These are phyloP conservation scores for Tardiomyces digboiensis DNA, from an alignment of 1,139 yeast genomes.

Conservation along the genomic window DNA sequence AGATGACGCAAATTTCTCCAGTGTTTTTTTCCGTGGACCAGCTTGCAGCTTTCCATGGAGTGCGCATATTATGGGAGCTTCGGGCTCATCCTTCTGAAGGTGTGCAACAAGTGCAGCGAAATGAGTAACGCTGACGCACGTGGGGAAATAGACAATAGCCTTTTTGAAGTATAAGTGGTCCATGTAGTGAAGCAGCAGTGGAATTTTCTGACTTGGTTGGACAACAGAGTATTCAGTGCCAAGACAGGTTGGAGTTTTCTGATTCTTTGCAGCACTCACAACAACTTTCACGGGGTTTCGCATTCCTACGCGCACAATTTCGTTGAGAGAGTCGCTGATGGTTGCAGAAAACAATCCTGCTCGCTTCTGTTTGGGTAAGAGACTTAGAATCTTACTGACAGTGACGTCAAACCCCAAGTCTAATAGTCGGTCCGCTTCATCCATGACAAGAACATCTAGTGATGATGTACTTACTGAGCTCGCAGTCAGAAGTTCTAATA, in stretches of 20 bases:
- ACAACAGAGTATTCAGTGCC: slow-evolving; percentile 55
- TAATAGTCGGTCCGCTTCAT: slow-evolving; percentile 86
- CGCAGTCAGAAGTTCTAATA: slow-evolving; percentile 55
- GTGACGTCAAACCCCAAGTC: slow-evolving; percentile 77
- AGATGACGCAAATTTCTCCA: slow-evolving; percentile 43
- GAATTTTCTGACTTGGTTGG: slow-evolving; percentile 43
- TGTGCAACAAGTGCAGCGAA: slow-evolving; percentile 11
- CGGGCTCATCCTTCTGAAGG: slow-evolving; percentile 9
- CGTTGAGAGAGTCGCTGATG: slow-evolving; percentile 54
- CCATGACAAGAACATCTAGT: slow-evolving; percentile 70
- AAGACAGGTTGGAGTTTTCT: slow-evolving; percentile 68
- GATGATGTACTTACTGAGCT: slow-evolving; percentile 33
- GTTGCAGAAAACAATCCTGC: slow-evolving; percentile 95
- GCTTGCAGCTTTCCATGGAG: slow-evolving; percentile 74
- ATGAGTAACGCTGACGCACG: slow-evolving; percentile 51
- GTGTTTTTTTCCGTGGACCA: slow-evolving; percentile 48
- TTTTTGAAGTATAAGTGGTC: slow-evolving; percentile 40
- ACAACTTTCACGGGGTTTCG: slow-evolving; percentile 42
- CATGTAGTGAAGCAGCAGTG: slow-evolving; percentile 50
- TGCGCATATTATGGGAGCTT: slow-evolving; percentile 13
- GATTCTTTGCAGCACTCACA: slow-evolving; percentile 57
- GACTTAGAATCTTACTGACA: slow-evolving; percentile 51
- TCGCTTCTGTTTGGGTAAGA: slow-evolving; percentile 79
- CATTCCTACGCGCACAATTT: slow-evolving; percentile 57
- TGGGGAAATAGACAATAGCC: slow-evolving; percentile 76